Percentiles rank a stretch among this genome's conserved stretches.
phyloP scores from a whole-genome alignment of 2,329 filamentous ascomycete genomes.

The Plectosphaerella plurivora region DNA sequence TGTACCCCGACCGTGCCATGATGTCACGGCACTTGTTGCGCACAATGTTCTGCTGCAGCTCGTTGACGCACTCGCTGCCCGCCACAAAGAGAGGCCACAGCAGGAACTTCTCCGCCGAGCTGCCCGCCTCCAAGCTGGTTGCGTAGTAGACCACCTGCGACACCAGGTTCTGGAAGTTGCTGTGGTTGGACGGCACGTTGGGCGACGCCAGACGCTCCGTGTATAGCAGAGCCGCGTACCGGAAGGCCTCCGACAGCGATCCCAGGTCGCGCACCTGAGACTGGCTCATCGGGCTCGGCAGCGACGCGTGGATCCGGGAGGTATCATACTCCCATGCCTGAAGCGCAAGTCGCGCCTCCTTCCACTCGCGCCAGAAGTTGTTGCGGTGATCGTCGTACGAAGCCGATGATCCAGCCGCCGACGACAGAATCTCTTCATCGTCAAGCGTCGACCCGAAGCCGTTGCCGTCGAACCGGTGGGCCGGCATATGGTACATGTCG shows the following conservation, averaged over 20 bases:
- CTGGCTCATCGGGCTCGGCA: slow-evolving; percentile 45
- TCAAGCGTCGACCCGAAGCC: slow-evolving; percentile 55
- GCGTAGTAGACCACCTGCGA: slow-evolving; percentile 80
- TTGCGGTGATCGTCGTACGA: slow-evolving; percentile 55
- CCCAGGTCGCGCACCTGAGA: slow-evolving; percentile 69
- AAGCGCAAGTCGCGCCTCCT: slow-evolving; percentile 68
- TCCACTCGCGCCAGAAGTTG: slow-evolving; percentile 85
- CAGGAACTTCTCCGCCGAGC: slow-evolving; percentile 77
- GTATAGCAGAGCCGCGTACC: slow-evolving; percentile 83
- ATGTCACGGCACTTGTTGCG: slow-evolving; percentile 80
- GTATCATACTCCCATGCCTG: slow-evolving; percentile 77
- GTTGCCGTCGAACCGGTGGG: slow-evolving; percentile 62
- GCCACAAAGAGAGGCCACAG: slow-evolving; percentile 92
- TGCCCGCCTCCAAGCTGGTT: slow-evolving; percentile 67
- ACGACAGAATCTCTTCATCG: slow-evolving; percentile 47
- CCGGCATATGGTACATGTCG: slow-evolving; percentile 34
- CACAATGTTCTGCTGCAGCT: slow-evolving; percentile 73
- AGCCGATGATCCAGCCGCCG: slow-evolving; percentile 34
- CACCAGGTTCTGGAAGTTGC: slow-evolving; percentile 79
- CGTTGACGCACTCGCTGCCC: slow-evolving; percentile 82
- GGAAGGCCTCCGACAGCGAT: slow-evolving; percentile 85
- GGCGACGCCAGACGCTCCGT: slow-evolving; percentile 83
- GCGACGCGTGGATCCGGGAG: slow-evolving; percentile 42
- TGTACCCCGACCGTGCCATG: slow-evolving; percentile 83
- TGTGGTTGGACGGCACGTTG: slow-evolving; percentile 64